These are phyloP conservation scores for Aspergillus spinulosporus DNA, from an alignment of 2,329 filamentous ascomycete genomes.

Conservation along the genomic window DNA sequence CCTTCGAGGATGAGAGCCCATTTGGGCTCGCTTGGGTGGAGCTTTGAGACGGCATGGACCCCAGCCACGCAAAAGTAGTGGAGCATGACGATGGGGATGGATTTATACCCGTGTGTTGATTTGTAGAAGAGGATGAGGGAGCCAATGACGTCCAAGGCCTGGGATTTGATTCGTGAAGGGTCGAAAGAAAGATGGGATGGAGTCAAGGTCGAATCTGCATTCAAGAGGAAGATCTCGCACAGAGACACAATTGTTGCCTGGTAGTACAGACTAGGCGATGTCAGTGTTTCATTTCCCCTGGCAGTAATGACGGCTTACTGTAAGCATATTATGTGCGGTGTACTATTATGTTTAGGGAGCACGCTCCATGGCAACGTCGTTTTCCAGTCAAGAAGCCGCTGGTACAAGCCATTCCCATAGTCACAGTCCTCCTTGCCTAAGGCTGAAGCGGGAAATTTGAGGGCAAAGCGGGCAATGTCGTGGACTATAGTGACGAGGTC, in stretches of 20 bases:
- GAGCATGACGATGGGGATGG: conserved; percentile 28
- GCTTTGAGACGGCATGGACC: conserved; percentile 22
- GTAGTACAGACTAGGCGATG: conserved; percentile 21
- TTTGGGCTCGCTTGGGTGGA: conserved; percentile 18
- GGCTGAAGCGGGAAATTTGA: conserved; percentile 13
- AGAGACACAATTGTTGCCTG: conserved; percentile 23
- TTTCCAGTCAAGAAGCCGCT: conserved; percentile 17
- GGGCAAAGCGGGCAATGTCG: conserved; percentile 17
- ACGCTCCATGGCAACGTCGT: conserved; percentile 15
- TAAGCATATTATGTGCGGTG: conserved; percentile 23
- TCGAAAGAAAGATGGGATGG: conserved; percentile 7
- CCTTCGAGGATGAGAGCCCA: conserved; percentile 26
- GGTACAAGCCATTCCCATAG: conserved; percentile 16
- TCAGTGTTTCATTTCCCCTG: conserved; percentile 3
- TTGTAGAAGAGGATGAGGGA: conserved; percentile 25
- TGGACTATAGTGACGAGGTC: conserved; percentile 21
- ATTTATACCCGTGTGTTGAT: conserved; percentile 26
- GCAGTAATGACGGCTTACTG: conserved; percentile 15
- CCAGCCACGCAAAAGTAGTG: conserved; percentile 28
- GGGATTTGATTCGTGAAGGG: conserved; percentile 13
- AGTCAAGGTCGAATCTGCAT: conserved; percentile 1
- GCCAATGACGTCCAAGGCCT: conserved; percentile 21
- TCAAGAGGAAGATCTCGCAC: conserved; percentile 17
- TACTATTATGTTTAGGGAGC: conserved; percentile 18
- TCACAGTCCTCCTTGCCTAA: conserved; percentile 16